These are phyloP conservation scores for Hippophae gyantsensis DNA, from an alignment of 306 rosid genomes.

Conservation along the genomic window DNA sequence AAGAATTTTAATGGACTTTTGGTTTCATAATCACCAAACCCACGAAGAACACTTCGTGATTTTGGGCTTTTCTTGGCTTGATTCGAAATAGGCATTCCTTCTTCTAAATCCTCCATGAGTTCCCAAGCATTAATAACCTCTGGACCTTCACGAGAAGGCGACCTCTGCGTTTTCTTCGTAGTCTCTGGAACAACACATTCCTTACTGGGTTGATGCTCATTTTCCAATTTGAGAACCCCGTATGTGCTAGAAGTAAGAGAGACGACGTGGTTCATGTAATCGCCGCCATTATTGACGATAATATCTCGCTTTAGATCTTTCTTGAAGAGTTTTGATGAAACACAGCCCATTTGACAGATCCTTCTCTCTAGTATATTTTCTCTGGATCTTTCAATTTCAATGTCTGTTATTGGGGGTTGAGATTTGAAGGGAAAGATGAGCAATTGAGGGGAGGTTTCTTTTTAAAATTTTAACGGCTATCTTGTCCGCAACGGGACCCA, in stretches of 20 bases:
- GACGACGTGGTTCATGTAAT: slow-evolving; percentile 57
- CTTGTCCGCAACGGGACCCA: slow-evolving; percentile 48
- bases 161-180: slow-evolving; percentile 9
- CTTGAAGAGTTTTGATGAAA: slow-evolving; percentile 64
- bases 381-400: slow-evolving; percentile 4
- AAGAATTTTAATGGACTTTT: slow-evolving; percentile 66
- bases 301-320: slow-evolving; percentile 41
- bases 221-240: slow-evolving; percentile 69
- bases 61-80: slow-evolving; percentile 64
- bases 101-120: slow-evolving; percentile 95
- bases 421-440: slow-evolving; percentile 16
- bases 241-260: slow-evolving; percentile 82
- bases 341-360: slow-evolving; percentile 64
- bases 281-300: slow-evolving; percentile 44
- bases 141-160: slow-evolving; percentile 29
- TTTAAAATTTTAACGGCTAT: slow-evolving; percentile 47
- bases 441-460: slow-evolving; percentile 4
- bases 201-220: slow-evolving; percentile 12
- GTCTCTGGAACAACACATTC: slow-evolving; percentile 24
- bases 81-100: slow-evolving; percentile 44
- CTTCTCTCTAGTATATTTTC: background rate
- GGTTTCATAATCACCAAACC: slow-evolving; percentile 40
- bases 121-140: slow-evolving; percentile 90
- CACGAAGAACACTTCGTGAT: slow-evolving; percentile 46
- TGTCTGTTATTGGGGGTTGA: slow-evolving; percentile 25